Base-by-base conservation (phyloP, 495 filamentous ascomycete genomes). In the Arthonia radiata region DNA sequence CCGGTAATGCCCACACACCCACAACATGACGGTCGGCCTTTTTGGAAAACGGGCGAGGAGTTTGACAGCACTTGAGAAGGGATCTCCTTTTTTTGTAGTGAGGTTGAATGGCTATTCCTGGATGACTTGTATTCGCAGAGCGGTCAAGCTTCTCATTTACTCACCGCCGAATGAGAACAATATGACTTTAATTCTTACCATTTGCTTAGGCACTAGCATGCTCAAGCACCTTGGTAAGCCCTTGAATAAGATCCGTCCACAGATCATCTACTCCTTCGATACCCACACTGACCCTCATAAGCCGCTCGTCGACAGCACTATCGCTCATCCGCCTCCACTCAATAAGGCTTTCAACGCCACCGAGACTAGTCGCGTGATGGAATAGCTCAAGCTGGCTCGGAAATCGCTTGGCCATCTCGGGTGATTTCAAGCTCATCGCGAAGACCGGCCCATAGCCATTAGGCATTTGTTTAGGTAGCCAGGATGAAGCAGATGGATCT, bases 331-430 rank as follows among this genome's bases (percentile, higher is more conserved):
- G 64, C 29, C 72, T 47, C 72, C 77, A 81, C 53, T 86, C 78
- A 40, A 97, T 75, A 58, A 93, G 50, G 36, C 73, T 80, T 63
- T 97, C 86, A 6, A 94, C 80, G 1, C 83, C 80, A 3, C 86
- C 86, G 4, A 97, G 48, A 46, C 73, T 82, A 10, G 86, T 97
- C 4, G 86, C 82, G 57, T 97, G 86, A 36, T 90, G 77, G 54
- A 93, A 97, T 27, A 81, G 60, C 15, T 58, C 32, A 41, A 93
- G 43, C 50, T 74, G 67, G 38, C 69, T 71, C 14, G 86, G 86
- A 29, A 97, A 43, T 21, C 51, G 46, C 18, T 57, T 55, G 2
- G 86, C 83, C 24, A 61, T 41, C 4, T 49, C 46, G 37, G 61
- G 56, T 3, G 53, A 51, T 32, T 61, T 58, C 58, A 77, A 61